Evolutionary conservation across 257 asterid species (phyloP), one percentile per base, ranked within the genome.

Genomic region (Nyctanthes arbortristis): DNA sequence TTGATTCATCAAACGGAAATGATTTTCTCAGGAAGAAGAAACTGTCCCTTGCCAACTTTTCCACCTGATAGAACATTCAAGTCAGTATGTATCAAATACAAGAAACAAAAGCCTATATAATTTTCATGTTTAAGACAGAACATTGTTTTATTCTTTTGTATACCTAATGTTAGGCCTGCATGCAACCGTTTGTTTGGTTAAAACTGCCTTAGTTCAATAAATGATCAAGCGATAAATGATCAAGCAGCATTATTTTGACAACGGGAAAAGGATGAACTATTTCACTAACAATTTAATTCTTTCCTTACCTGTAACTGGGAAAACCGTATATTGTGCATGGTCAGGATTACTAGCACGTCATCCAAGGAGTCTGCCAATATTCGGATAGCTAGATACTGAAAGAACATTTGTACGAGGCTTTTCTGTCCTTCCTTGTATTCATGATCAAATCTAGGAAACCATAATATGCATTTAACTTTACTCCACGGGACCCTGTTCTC

Each of bases 321-420:
- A 77, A 93, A 93, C 18, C 95, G 87, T 5, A 87, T 34, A 55
- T 82, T 94, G 84, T 88, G 91, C 96, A 94, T 78, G 69, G 93
- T 87, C 11, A 91, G 66, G 65, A 94, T 74, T 24, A 94, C 84
- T 75, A 40, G 84, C 30, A 89, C 88, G 57, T 66, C 86, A 63
- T 52, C 10, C 40, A 89, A 81, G 67, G 77, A 71, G 78, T 91
- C 92, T 56, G 83, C 90, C 79, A 94, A 43, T 45, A 89, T 39
- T 71, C 99, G 85, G 80, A 85, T 63, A 55, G 96, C 96, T 29
- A 91, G 74, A 67, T 84, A 87, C 73, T 79, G 81, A 73, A 91
- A 91, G 79, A 89, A 84, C 8, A 79, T 75, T 64, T 71, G 83
- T 33, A 91, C 13, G 61, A 63, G 35, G 20, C 66, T 56, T 79